Base-by-base conservation (phyloP, 177 flowering plant species). In the Vitis hybrid region DNA sequence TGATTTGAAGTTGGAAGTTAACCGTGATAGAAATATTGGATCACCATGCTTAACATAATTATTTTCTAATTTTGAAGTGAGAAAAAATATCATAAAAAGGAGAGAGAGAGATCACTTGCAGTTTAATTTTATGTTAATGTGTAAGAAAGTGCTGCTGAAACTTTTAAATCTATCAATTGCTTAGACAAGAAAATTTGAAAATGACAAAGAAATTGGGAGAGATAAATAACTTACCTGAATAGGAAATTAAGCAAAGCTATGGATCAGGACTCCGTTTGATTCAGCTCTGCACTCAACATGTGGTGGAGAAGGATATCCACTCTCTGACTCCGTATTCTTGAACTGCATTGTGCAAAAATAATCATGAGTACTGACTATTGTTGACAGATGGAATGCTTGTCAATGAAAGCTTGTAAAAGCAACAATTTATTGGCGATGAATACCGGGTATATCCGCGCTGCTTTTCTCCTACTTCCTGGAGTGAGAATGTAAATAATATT, bases 231-330 rank as follows among this genome's bases (percentile, higher is more conserved):
- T n/a, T 50, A 63, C 68, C 72, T 53, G 65, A 65, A 60, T 15
- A 17, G 62, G 32, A 60, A 30, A 53, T 58, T 13, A 55, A 32
- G 58, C 71, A 13, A 71, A 63, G 9, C 72, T 79, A 73, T n/a
- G 77, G 15, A 27, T 54, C 54, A 32, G 58, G 61, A 46, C 20
- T 77, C 66, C 14, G 70, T 62, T 73, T 84, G 61, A 64, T 69
- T 62, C 74, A 91, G 79, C 82, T 91, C 96, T 11, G 88, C 71
- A 65, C 96, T 85, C 73, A 91, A 74, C 82, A 94, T 94, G 50
- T 81, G 94, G 83, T 94, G 98, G 50, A 94, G 96, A 71, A 94
- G 94, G 7, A 66, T 59, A 73, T 94, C 96, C 63, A 94, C 91
- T 69, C 89, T 85, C 63, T 82, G 95, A 77, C 91, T 91, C 56